Base-by-base conservation (phyloP, 805 yeast species). In the Metschnikowia kunwiensis region DNA sequence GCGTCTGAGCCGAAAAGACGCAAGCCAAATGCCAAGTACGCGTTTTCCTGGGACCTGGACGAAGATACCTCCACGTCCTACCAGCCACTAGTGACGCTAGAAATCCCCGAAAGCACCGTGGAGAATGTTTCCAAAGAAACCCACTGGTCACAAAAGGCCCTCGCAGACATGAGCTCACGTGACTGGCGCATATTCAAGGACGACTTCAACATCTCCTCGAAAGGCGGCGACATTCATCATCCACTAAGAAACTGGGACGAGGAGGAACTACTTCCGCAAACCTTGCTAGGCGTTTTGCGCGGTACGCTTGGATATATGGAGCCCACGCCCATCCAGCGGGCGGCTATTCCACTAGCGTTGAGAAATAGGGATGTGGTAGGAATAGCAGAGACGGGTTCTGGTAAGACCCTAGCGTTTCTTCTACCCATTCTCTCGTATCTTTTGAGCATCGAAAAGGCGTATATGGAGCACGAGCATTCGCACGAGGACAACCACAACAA, bases 321-420 rank as follows among this genome's bases (percentile, higher is more conserved):
- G 7, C 97, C 97, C 3, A 85, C 97, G 0, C 93, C 97, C 0
- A 83, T 93, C 40, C 98, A 91, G 57, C 64, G 96, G 44, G 93
- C 94, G 0, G 74, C 96, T 0, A 77, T 91, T 4, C 96, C 97
- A 0, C 63, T 81, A 17, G 80, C 82, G 0, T 50, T 80, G 15
- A 55, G 64, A 0, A 64, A 72, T 3, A 60, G 77, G 16, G 96
- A 91, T 56, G 67, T 86, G 2, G 70, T 89, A 14, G 97, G 96
- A 10, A 75, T 89, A n/a, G 97, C 97, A 0, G 88, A 88, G 48
- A 91, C 98, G 0, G 98, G 98, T 9, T 85, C 95, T 1, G 98
- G 98, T 50, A 91, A 93, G 55, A 91, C 98, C 0, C 65, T 89
- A 9, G 82, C 94, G 2, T 91, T 81, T 58, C 56, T 85, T 8